Evolutionary conservation across 495 filamentous ascomycete genomes (phyloP), one percentile per base, ranked within the genome.

Genomic region (Aspergillus incahuasiensis): DNA sequence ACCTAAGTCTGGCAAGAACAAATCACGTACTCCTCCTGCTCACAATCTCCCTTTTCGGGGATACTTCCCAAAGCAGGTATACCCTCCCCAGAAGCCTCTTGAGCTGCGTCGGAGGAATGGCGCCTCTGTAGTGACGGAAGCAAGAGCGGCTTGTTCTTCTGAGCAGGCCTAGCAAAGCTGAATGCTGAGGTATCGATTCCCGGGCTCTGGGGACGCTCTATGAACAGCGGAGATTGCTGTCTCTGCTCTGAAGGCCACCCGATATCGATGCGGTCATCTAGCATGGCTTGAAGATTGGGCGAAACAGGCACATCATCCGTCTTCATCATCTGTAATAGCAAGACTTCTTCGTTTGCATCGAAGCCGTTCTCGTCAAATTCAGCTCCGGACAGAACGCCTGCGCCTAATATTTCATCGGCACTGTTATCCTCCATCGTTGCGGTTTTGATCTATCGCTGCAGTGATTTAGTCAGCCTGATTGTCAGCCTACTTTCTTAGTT

Each of bases 171-270:
- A 20, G 64, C 52, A 48, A 74, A 75, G 4, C 62, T 70, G 44
- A 75, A 75, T 1, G 54, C 58, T 13, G 60, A n/a, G n/a, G 63
- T 34, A 49, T 75, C 70, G n/a, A 71, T 61, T 0, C 56, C 63
- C 12, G 65, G 68, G 21, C 61, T 70, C 16, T 58, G 46, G 5
- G 66, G 71, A 7, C 68, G 71, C 44, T 71, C 58, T 57, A 72
- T 64, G 38, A 71, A 57, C 12, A 67, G 28, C 6, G 70, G 60
- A 12, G 58, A 47, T 22, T 55, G 38, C 8, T 43, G 39, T 50
- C 52, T 50, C 18, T 58, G 55, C 4, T 16, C 24, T 9, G 32
- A 5, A 35, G 32, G 20, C 35, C 35, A 25, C 34, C 1, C 46
- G 0, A 50, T 1, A 1, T 47, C 28, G 7, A 32, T 39, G 13